phyloP scores from a whole-genome alignment of 139 green algal species.

The Chlorella sorokiniana region DNA sequence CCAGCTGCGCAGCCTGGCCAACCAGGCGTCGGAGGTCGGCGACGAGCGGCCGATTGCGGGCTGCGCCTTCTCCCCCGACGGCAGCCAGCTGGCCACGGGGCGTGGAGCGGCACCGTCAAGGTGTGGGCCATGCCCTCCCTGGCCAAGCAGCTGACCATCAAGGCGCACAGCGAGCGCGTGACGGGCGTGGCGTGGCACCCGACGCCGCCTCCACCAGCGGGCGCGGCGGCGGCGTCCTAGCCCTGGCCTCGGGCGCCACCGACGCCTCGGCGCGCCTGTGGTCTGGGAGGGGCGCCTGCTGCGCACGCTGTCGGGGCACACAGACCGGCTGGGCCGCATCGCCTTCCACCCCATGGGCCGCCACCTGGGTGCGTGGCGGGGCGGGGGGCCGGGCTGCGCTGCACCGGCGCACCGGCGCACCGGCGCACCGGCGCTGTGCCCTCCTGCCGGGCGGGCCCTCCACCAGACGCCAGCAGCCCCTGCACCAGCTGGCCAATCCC shows the following conservation, averaged over 20 bases:
- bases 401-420: background rate
- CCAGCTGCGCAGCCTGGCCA: constrained; percentile 10
- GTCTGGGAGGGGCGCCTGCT: constrained; percentile 62
- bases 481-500: background rate
- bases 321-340: constrained; percentile 79
- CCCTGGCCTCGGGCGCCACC: constrained; percentile 69
- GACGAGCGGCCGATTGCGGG: constrained; percentile 85
- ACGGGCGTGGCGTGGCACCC: constrained; percentile 91
- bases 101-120: constrained; percentile 79
- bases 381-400: background rate
- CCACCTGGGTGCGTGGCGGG: constrained; percentile 61
- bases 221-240: constrained; percentile 16
- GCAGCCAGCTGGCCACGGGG: constrained; percentile 64
- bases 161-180: constrained; percentile 77
- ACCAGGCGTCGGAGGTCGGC: constrained; percentile 78
- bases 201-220: constrained; percentile 2
- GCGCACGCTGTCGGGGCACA: constrained; percentile 78
- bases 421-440: no score
- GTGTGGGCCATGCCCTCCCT: constrained; percentile 70
- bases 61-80: constrained; percentile 80
- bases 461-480: background rate
- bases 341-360: constrained; percentile 90
- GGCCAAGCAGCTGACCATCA: constrained; percentile 53
- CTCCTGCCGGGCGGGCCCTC: no score
- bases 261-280: constrained; percentile 74